A percentile compares a stretch with the other conserved stretches of the same genome.
phyloP scores from a whole-genome alignment of 139 green algal genomes.

The Micractinium sp. region DNA sequence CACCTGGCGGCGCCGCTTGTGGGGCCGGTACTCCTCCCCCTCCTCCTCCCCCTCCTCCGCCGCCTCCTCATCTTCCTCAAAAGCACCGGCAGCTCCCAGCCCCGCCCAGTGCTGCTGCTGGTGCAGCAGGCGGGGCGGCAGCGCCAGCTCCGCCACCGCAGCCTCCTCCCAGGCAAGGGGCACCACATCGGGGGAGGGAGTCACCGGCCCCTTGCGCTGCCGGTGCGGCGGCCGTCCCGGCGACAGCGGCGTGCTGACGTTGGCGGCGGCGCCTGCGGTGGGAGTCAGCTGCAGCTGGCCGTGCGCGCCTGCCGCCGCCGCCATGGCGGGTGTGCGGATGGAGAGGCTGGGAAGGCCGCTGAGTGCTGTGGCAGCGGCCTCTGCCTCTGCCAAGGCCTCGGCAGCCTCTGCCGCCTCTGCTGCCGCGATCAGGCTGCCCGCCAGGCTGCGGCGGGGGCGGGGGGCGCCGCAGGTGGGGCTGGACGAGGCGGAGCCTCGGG shows the following conservation, averaged over 20 bases:
- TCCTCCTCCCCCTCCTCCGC: background rate
- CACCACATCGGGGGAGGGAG: background rate
- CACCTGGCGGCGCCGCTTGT: background rate
- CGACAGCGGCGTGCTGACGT: background rate
- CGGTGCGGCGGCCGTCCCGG: constrained; percentile 5
- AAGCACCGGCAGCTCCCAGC: background rate
- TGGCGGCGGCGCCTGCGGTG: background rate
- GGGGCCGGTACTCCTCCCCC: background rate
- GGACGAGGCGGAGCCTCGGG: background rate
- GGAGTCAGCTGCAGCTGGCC: background rate
- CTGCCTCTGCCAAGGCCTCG: background rate
- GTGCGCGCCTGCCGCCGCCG: background rate
- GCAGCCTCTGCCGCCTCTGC: background rate
- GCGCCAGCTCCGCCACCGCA: background rate
- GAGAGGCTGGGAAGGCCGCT: background rate
- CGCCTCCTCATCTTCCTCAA: background rate
- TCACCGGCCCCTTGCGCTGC: constrained; percentile 1
- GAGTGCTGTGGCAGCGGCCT: background rate
- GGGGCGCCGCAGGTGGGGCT: background rate
- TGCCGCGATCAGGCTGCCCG: background rate
- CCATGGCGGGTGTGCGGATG: background rate
- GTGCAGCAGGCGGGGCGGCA: background rate
- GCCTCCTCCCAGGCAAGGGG: background rate
- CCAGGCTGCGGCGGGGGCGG: constrained; percentile 3
- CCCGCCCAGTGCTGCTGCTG: background rate